Conservation (phyloP, 106 monocot species). For the Allium cepa region DNA sequence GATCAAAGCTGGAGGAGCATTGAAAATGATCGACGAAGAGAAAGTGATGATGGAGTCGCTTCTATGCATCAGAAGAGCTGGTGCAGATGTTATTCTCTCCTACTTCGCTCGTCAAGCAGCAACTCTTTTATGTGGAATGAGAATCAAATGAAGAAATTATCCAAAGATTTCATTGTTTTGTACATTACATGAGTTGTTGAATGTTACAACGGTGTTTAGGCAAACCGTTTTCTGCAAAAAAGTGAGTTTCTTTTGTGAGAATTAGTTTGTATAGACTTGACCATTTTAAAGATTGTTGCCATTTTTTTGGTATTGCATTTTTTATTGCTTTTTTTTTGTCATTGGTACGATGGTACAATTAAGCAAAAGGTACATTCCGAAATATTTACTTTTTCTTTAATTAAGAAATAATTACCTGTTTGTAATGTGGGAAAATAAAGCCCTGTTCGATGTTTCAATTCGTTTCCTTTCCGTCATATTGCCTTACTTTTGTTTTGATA, state of each 20-base stretch:
- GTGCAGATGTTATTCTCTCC: conserved; percentile 83
- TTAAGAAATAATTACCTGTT: too few species aligned
- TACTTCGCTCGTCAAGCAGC: conserved; percentile 96
- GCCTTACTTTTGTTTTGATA: too few species aligned
- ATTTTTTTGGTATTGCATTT: neutral
- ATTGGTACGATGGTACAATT: too few species aligned
- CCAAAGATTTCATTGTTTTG: neutral
- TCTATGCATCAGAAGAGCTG: conserved; percentile 71
- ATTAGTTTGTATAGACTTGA: neutral
- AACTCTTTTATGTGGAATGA: conserved; percentile 43
- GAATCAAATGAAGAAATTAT: neutral
- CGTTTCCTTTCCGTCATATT: too few species aligned
- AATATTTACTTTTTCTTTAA: too few species aligned
- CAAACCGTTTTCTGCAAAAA: neutral
- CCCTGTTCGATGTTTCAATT: too few species aligned
- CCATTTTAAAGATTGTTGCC: neutral
- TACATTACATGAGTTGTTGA: neutral
- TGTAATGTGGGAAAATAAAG: too few species aligned
- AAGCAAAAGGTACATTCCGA: too few species aligned
- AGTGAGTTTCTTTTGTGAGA: too few species aligned
- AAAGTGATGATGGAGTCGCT: conserved; percentile 99
- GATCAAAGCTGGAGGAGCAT: conserved; percentile 83
- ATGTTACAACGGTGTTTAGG: neutral
- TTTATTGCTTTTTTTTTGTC: too few species aligned
- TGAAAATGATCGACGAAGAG: conserved; percentile 90